Percentiles rank a stretch among this genome's conserved stretches.
Conservation (phyloP, 192 early-diverging fungal genomes). For the Piromyces finnis region DNA sequence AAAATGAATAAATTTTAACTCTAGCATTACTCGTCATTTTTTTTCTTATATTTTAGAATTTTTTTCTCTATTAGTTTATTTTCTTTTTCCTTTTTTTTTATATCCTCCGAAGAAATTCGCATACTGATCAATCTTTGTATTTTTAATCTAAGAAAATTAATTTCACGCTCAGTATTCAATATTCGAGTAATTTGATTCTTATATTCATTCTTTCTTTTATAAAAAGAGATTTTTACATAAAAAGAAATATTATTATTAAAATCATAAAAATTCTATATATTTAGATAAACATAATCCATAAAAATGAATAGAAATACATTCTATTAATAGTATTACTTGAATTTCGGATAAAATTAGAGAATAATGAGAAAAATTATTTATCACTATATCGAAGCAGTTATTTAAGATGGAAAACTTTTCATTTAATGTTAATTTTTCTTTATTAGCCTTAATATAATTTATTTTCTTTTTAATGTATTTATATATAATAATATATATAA, state of each 20-base stretch:
- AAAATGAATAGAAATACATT: too few relatives aligned
- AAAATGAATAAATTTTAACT: too few relatives aligned
- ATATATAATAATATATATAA: background rate
- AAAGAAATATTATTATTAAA: too few relatives aligned
- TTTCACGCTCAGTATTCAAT: background rate
- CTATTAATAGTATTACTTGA: background rate
- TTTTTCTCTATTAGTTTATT: background rate
- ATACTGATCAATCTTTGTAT: background rate
- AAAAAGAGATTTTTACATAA: too few relatives aligned
- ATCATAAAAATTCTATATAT: too few relatives aligned
- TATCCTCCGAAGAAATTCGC: background rate
- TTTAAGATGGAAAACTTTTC: background rate
- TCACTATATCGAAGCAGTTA: background rate
- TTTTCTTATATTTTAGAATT: background rate
- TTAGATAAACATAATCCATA: too few relatives aligned
- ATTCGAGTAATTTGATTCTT: background rate
- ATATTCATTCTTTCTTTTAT: background rate
- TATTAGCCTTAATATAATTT: background rate
- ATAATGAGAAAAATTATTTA: background rate
- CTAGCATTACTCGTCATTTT: background rate
- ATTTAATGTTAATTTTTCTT: background rate
- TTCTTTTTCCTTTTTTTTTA: background rate
- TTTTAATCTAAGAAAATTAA: background rate
- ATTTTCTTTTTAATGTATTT: background rate
- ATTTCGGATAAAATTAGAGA: background rate